Conservation (phyloP, 352 stramenopile species). For the Globisporangium heterothallicum region DNA sequence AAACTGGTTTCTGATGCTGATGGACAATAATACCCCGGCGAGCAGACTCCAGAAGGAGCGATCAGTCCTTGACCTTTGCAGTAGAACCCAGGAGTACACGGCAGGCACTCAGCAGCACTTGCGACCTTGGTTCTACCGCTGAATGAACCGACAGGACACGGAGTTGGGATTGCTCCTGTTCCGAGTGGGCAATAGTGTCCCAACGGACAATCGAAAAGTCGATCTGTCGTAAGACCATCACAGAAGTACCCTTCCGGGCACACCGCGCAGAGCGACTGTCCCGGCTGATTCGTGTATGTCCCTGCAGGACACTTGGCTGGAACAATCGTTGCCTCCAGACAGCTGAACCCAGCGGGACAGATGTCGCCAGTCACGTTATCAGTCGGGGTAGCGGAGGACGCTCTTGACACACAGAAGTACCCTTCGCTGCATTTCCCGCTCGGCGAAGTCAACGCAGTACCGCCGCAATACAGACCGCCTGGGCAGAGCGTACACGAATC, state of each 20-base stretch:
- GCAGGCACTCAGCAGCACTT: constrained; percentile 32
- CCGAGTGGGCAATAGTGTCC: constrained; percentile 45
- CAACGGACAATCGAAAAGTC: constrained; percentile 33
- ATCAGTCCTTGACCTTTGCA: constrained; percentile 26
- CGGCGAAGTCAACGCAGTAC: constrained; percentile 37
- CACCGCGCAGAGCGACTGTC: constrained; percentile 22
- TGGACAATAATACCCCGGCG: constrained; percentile 52
- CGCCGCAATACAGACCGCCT: constrained; percentile 46
- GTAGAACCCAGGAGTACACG: constrained; percentile 36
- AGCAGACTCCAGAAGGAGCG: constrained; percentile 31
- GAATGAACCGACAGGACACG: constrained; percentile 76
- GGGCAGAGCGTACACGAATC: constrained; percentile 65
- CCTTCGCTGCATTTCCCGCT: constrained; percentile 58
- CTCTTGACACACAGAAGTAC: constrained; percentile 75
- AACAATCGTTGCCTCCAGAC: constrained; percentile 33
- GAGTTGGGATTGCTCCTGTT: constrained; percentile 28
- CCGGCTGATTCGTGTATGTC: constrained; percentile 26
- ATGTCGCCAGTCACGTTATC: constrained; percentile 35
- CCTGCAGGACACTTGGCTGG: constrained; percentile 41
- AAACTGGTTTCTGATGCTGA: constrained; percentile 33
- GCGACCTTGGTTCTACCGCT: constrained; percentile 27
- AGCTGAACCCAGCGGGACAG: constrained; percentile 63
- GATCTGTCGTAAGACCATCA: constrained; percentile 39
- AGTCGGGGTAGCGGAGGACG: constrained; percentile 38
- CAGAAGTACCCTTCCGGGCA: constrained; percentile 71